phyloP scores from a whole-genome alignment of 2,329 filamentous ascomycete genomes.

The Alternaria novae-zelandiae region DNA sequence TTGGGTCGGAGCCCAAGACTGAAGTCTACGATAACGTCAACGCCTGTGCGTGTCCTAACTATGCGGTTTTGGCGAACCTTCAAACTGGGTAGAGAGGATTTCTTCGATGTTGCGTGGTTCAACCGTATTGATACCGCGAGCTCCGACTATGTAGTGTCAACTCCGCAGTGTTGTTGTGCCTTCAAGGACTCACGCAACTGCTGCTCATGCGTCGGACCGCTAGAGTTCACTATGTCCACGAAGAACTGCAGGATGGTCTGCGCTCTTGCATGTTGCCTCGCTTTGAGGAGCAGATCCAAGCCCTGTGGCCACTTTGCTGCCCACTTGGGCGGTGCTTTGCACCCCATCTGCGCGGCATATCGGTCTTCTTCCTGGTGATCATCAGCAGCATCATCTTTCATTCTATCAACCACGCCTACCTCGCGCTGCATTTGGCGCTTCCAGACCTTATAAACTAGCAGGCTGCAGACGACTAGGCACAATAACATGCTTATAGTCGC shows the following conservation, averaged over 20 bases:
- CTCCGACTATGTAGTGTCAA: conserved; percentile 5
- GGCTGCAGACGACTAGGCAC: not conserved
- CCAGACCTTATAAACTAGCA: not conserved
- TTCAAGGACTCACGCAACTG: not conserved
- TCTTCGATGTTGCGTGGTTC: conserved; percentile 26
- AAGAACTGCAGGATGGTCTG: conserved; percentile 30
- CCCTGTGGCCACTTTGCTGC: conserved; percentile 17
- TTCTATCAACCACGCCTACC: not conserved
- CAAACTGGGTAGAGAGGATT: conserved; percentile 19
- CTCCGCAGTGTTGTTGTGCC: not conserved
- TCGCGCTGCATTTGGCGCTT: not conserved
- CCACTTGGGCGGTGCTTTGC: conserved; percentile 7
- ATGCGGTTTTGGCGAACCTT: not conserved
- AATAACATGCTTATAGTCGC: not conserved
- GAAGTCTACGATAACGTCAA: conserved; percentile 5
- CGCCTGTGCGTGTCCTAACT: not conserved
- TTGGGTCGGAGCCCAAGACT: conserved; percentile 8
- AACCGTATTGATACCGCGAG: conserved; percentile 13
- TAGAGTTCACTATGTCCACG: conserved; percentile 39
- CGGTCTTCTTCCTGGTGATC: not conserved
- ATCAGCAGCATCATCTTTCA: not conserved
- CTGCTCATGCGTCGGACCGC: conserved; percentile 22
- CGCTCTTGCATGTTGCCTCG: conserved; percentile 7
- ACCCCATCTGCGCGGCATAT: conserved; percentile 4
- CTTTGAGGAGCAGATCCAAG: conserved; percentile 20